Evolutionary conservation across 345 rosid species (phyloP).

Genomic region (Gynandropsis gynandra): DNA sequence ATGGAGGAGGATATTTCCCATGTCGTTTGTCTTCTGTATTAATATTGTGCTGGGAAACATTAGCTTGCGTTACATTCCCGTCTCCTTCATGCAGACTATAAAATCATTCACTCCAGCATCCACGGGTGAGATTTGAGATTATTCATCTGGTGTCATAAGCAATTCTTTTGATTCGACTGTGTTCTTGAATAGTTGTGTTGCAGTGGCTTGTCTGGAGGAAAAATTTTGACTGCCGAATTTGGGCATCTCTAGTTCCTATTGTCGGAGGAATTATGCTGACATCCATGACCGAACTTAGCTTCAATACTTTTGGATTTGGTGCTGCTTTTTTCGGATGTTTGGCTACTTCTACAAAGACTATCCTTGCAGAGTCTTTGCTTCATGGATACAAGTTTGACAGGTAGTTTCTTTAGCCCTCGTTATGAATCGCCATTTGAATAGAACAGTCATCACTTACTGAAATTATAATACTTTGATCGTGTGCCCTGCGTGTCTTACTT

Average conservation of each 20-base stretch:
- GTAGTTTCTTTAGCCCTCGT: constrained; percentile 17
- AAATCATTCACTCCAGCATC: constrained; percentile 76
- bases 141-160: neutral
- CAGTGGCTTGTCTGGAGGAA: constrained; percentile 76
- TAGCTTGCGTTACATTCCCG: constrained; percentile 70
- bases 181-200: constrained; percentile 42
- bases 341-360: constrained; percentile 71
- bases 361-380: constrained; percentile 61
- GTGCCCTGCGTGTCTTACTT: neutral
- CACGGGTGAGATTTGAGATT: constrained; percentile 38
- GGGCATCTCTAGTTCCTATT: constrained; percentile 62
- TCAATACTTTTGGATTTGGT: constrained; percentile 60
- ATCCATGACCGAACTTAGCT: constrained; percentile 63
- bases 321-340: constrained; percentile 69
- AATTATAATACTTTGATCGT: neutral
- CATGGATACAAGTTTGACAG: constrained; percentile 76
- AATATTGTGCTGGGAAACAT: constrained; percentile 68
- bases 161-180: neutral
- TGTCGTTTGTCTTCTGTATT: constrained; percentile 67
- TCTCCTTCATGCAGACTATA: constrained; percentile 71
- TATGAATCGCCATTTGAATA: neutral
- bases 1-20: constrained; percentile 66
- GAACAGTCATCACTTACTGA: neutral
- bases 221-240: constrained; percentile 61
- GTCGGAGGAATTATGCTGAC: constrained; percentile 73